Conservation (phyloP, 169 alveolate species). For the Perkinsus chesapeaki region DNA sequence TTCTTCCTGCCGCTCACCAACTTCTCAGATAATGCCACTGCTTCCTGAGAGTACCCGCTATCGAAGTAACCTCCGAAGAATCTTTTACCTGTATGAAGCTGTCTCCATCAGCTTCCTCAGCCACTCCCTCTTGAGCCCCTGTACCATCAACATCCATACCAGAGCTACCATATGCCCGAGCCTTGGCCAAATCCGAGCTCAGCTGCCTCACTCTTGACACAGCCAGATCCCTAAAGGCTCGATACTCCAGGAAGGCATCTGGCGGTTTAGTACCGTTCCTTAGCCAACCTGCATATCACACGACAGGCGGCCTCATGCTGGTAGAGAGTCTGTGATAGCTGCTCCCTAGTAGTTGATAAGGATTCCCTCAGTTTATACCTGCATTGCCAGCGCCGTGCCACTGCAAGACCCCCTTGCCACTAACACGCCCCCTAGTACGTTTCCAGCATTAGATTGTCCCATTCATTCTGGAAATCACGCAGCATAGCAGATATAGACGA, state of each 20-base stretch:
- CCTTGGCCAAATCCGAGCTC: not conserved
- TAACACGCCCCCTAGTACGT: slow-evolving; percentile 46
- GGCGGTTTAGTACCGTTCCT: slow-evolving; percentile 56
- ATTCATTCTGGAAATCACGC: slow-evolving; percentile 59
- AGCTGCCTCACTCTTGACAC: not conserved
- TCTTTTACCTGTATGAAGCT: not conserved
- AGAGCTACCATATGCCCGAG: not conserved
- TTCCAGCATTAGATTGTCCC: slow-evolving; percentile 85
- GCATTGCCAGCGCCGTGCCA: too few relatives aligned
- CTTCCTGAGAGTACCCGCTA: not conserved
- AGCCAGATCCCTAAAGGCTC: not conserved
- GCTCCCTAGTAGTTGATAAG: slow-evolving; percentile 47
- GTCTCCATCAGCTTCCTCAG: not conserved
- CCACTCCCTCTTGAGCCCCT: not conserved
- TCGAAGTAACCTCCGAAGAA: not conserved
- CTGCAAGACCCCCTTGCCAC: not conserved
- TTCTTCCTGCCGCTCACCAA: not conserved
- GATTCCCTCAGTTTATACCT: not conserved
- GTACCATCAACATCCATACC: not conserved
- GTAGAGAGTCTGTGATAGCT: slow-evolving; percentile 82
- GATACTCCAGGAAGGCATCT: not conserved
- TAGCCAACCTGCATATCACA: slow-evolving; percentile 79
- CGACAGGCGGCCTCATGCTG: slow-evolving; percentile 92
- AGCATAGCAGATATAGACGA: slow-evolving; percentile 53
- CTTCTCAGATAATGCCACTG: not conserved